These are phyloP conservation scores for Agaricus blazei DNA, from an alignment of 768 basidiomycete species.

Conservation along the genomic window DNA sequence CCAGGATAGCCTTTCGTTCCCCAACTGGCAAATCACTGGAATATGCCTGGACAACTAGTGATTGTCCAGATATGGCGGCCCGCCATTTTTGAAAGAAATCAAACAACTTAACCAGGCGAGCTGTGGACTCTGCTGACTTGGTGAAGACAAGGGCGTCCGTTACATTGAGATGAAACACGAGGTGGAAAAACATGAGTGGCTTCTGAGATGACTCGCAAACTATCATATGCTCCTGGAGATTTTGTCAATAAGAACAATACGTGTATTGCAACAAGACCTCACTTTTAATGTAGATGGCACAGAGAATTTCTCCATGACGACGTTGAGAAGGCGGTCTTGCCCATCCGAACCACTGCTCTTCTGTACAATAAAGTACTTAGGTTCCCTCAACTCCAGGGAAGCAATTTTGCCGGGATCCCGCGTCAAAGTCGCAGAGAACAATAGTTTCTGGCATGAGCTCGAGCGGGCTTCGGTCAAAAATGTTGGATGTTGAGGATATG, in stretches of 20 bases:
- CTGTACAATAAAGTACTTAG: conserved; percentile 88
- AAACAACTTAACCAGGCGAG: conserved; percentile 75
- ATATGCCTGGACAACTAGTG: conserved; percentile 61
- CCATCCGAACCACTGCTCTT: conserved; percentile 32
- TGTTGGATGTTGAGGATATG: conserved; percentile 33
- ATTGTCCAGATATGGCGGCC: conserved; percentile 13
- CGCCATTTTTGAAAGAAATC: conserved; percentile 62
- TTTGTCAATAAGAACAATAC: conserved; percentile 1
- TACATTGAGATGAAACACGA: conserved; percentile 60
- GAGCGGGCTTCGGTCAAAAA: conserved; percentile 54
- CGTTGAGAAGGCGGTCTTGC: conserved; percentile 37
- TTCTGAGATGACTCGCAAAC: conserved; percentile 76
- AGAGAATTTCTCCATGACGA: conserved; percentile 71
- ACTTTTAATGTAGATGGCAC: conserved; percentile 79
- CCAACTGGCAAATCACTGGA: conserved; percentile 76
- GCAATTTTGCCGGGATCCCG: conserved; percentile 92
- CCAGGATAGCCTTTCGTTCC: conserved; percentile 75
- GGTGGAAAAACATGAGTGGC: conserved; percentile 84
- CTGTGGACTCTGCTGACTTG: conserved; percentile 91
- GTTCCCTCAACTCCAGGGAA: conserved; percentile 68
- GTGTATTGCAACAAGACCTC: too few relatives aligned
- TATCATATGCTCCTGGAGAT: conserved; percentile 76
- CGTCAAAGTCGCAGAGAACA: conserved; percentile 95
- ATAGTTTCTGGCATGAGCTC: conserved; percentile 84
- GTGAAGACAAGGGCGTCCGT: conserved; percentile 87